phyloP scores from a whole-genome alignment of 345 rosid species.

The Sisymbrium altissimum region DNA sequence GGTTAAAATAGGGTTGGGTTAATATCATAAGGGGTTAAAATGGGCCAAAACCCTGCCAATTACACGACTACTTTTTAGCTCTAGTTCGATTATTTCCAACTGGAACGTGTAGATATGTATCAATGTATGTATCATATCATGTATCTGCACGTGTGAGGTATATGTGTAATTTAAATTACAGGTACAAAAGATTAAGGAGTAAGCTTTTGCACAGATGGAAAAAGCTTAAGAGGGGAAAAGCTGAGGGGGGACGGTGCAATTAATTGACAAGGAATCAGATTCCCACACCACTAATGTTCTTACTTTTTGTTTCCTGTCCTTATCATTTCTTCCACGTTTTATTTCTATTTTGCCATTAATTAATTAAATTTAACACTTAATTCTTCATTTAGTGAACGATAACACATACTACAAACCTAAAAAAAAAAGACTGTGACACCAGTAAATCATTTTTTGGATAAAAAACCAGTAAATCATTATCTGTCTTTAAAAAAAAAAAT shows the following conservation, averaged over 20 bases:
- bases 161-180: conserved; percentile 1
- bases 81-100: background rate
- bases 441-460: background rate
- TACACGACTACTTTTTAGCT: no score
- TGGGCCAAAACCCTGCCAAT: no score
- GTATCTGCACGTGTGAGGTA: conserved; percentile 9
- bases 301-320: conserved; percentile 30
- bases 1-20: no score
- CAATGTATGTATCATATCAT: background rate
- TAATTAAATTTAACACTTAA: background rate
- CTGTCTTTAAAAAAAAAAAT: no score
- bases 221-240: conserved; percentile 24
- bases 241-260: conserved; percentile 27
- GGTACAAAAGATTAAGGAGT: conserved; percentile 17
- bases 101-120: background rate
- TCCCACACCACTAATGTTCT: conserved; percentile 32
- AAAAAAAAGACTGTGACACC: background rate
- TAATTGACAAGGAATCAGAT: conserved; percentile 42
- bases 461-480: background rate
- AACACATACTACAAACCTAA: background rate
- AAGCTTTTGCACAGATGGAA: conserved; percentile 27
- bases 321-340: conserved; percentile 35
- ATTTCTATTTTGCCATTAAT: background rate
- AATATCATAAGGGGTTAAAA: no score
- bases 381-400: background rate